Conservation (phyloP, 441 rosid species). For the Hura crepitans region DNA sequence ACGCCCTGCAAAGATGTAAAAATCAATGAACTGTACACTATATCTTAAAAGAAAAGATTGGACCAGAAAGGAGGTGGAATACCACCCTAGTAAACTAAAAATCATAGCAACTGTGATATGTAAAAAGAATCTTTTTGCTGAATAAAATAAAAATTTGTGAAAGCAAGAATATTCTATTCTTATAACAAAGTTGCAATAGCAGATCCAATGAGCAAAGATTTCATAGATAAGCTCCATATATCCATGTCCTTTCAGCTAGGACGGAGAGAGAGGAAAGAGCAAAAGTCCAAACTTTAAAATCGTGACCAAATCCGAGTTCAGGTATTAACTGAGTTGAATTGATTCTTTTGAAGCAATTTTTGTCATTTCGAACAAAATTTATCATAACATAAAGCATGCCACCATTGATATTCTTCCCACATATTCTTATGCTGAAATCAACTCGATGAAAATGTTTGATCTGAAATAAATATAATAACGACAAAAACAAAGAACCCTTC, state of each 20-base stretch:
- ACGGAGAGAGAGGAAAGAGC: neutral
- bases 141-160: neutral
- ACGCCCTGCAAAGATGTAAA: slow-evolving; percentile 31
- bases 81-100: neutral
- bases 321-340: neutral
- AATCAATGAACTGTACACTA: slow-evolving; percentile 3
- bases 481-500: neutral
- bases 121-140: neutral
- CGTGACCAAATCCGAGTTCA: neutral
- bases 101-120: neutral
- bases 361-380: neutral
- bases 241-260: neutral
- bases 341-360: neutral
- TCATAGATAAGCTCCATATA: neutral
- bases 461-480: neutral
- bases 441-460: slow-evolving; percentile 3
- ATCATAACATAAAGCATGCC: neutral
- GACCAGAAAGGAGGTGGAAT: neutral
- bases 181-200: neutral
- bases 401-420: neutral
- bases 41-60: neutral
- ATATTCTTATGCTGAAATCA: neutral
- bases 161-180: neutral
- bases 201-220: neutral
- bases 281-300: no score